A percentile compares a stretch with the other conserved stretches of the same genome.
These are phyloP conservation scores for Paragyromitra xinjiangensis DNA, from an alignment of 495 filamentous ascomycete species.

Conservation along the genomic window DNA sequence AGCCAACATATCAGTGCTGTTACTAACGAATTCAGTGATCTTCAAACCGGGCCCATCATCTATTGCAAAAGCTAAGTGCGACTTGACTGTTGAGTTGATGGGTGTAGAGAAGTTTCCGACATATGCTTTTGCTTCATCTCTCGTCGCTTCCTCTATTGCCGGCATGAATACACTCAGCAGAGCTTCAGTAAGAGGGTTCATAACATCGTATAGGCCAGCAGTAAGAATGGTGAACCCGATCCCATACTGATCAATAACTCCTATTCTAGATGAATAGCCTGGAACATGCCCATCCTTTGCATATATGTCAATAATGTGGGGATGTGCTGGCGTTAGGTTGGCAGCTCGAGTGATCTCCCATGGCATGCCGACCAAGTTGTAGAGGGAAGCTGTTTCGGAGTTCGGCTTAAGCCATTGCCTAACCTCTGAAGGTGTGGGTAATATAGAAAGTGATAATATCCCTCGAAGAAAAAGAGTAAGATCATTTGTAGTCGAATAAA, in stretches of 20 bases:
- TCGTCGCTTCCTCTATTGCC: conserved; percentile 30
- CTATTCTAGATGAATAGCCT: conserved; percentile 38
- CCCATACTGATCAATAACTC: conserved; percentile 31
- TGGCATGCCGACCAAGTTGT: conserved; percentile 41
- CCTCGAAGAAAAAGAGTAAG: conserved; percentile 17
- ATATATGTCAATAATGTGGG: conserved; percentile 41
- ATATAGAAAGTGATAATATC: conserved; percentile 27
- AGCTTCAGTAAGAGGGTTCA: conserved; percentile 21
- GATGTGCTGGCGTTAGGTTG: conserved; percentile 33
- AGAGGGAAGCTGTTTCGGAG: conserved; percentile 22
- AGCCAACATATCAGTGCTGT: conserved; percentile 28
- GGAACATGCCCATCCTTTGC: conserved; percentile 43
- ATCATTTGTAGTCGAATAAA: conserved; percentile 45
- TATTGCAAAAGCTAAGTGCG: conserved; percentile 18
- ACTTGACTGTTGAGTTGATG: conserved; percentile 9
- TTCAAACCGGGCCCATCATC: conserved; percentile 31
- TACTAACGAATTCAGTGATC: conserved; percentile 25
- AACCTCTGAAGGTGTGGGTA: conserved; percentile 21
- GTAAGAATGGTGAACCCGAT: conserved; percentile 41
- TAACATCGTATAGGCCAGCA: background rate
- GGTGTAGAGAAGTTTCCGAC: conserved; percentile 25
- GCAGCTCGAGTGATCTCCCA: conserved; percentile 42
- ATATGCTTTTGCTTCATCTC: conserved; percentile 33
- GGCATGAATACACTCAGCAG: conserved; percentile 31
- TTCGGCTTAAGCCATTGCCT: conserved; percentile 42